Evolutionary conservation across 75 land plant species (phyloP), one percentile per base, ranked within the genome.

Genomic region (Sequoia sempervirens): DNA sequence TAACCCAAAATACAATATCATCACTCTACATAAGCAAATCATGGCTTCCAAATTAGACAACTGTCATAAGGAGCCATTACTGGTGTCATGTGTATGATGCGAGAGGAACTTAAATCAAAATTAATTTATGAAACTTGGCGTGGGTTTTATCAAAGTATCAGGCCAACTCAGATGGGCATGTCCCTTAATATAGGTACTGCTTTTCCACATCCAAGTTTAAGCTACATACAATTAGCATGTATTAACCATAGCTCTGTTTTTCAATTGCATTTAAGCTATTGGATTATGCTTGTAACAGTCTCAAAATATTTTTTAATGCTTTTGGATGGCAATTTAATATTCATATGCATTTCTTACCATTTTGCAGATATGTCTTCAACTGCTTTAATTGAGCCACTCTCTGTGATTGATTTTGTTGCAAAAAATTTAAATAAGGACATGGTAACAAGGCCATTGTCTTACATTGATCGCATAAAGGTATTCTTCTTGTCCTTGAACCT

Each of bases 141-240:
- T 50, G 96, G 98, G 30, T 96, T 94, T 85, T 96, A 96, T 70
- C 98, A 96, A 75, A 96, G 98, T 76, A 90, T 96, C 28, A 88
- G 93, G 45, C 98, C 98, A 7, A 96, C 98, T 18, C 96, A 96
- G 85, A 96, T 96, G 98, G 98, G 98, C 13, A 85, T 96, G 28
- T 92, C 96, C 38, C 93, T 96, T 17, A 96, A 96, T 86, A 95
- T 95, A 83, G 97, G 96, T 94, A 84, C 45, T 34, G 66, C 56
- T 45, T 45, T 28, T 17, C 20, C 0, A 32, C 12, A 8, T 14
- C 54, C 79, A 75, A 8, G 43, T 40, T 40, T 18, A 38, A 38
- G 26, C 34, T 13, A 38, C 9, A 75, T 20, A 40, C 2, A 1
- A 18, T 75, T 40, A 12, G 17, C 75, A 34, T 34, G 37, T 15